These are phyloP conservation scores for Zasmidium cellare DNA, from an alignment of 2,329 filamentous ascomycete genomes.

Conservation along the genomic window DNA sequence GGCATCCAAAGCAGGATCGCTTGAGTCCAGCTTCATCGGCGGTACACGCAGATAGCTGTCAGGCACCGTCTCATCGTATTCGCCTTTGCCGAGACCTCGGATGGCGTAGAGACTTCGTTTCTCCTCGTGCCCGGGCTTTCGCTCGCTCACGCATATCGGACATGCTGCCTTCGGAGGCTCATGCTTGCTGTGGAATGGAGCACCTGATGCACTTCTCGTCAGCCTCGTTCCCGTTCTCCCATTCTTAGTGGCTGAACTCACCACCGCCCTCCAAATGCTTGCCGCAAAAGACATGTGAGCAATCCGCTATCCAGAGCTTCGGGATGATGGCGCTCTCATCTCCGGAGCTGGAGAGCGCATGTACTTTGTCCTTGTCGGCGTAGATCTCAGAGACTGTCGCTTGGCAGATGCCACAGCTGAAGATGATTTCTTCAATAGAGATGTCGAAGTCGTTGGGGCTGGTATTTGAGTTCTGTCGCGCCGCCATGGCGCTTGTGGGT, in stretches of 20 bases:
- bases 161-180: constrained; percentile 45
- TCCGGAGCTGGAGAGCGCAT: constrained; percentile 34
- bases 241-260: constrained; percentile 28
- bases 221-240: background rate
- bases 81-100: constrained; percentile 42
- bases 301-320: constrained; percentile 49
- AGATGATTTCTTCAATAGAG: constrained; percentile 42
- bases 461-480: constrained; percentile 4
- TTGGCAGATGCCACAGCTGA: constrained; percentile 51
- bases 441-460: constrained; percentile 9
- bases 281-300: constrained; percentile 51
- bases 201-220: constrained; percentile 33
- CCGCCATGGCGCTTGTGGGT: constrained; percentile 14
- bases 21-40: constrained; percentile 40
- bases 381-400: constrained; percentile 48
- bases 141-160: constrained; percentile 42
- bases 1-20: constrained; percentile 42
- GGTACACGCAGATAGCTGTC: constrained; percentile 44
- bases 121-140: constrained; percentile 32
- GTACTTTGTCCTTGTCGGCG: constrained; percentile 36
- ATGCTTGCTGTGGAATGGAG: constrained; percentile 46
- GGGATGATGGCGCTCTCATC: constrained; percentile 41
- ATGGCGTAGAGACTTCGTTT: constrained; percentile 46
- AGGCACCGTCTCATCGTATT: constrained; percentile 47
- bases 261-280: constrained; percentile 52